These are phyloP conservation scores for Ottelia alismoides DNA, from an alignment of 106 monocot species.

Conservation along the genomic window DNA sequence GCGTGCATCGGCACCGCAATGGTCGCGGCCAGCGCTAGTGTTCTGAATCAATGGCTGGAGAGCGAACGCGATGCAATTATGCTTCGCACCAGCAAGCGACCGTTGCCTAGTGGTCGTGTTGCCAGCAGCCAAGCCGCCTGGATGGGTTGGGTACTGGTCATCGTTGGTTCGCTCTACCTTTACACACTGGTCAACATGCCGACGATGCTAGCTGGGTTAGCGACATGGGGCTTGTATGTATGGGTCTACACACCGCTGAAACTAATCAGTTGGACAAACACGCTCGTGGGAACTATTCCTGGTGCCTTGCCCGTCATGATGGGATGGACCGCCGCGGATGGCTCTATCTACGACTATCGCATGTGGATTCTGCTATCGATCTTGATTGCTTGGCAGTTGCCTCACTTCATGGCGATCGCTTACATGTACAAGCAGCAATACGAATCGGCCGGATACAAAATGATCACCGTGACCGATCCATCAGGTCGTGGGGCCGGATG, in stretches of 20 bases:
- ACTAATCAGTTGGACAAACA: not conserved
- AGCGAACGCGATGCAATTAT: not conserved
- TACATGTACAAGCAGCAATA: not conserved
- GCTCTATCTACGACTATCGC: not conserved
- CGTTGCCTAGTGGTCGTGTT: not conserved
- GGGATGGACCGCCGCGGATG: not conserved
- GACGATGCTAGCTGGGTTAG: not conserved
- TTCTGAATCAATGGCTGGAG: not conserved
- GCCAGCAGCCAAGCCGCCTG: not conserved
- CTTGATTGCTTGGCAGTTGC: not conserved
- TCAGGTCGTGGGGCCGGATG: too few species aligned
- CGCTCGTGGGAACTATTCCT: not conserved
- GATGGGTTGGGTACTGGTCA: not conserved
- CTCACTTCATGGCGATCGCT: not conserved
- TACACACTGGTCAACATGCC: not conserved
- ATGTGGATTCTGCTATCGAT: not conserved
- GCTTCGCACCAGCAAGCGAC: not conserved
- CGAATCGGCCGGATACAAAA: not conserved
- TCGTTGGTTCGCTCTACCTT: not conserved
- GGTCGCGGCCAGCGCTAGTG: not conserved
- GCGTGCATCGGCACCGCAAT: not conserved
- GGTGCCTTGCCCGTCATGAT: not conserved
- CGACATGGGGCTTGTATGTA: not conserved
- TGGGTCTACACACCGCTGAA: not conserved
- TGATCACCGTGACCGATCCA: not conserved